Conservation (phyloP, 1,139 yeast species). For the Fermentozyma sake region DNA sequence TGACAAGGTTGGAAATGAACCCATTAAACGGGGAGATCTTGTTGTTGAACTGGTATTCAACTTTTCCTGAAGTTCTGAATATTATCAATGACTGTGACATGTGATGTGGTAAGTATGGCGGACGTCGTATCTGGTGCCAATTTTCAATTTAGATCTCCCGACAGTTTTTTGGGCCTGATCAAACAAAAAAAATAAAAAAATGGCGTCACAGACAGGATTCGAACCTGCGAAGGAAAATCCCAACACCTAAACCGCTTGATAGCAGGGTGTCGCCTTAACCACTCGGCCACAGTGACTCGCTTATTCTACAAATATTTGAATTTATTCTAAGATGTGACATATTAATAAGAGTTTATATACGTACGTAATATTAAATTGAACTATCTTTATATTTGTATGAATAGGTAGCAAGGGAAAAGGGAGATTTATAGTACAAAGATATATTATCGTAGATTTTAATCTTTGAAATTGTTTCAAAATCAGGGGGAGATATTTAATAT, state of each 20-base stretch:
- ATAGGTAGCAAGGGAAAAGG: no score
- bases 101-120: slow-evolving; percentile 1
- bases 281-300: slow-evolving; percentile 32
- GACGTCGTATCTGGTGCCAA: slow-evolving; percentile 1
- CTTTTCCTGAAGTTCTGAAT: slow-evolving; percentile 34
- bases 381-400: no score
- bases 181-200: slow-evolving; percentile 29
- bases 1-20: slow-evolving; percentile 32
- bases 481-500: no score
- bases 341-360: no score
- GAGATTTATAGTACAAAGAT: no score
- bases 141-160: no score
- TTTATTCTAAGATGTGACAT: no score
- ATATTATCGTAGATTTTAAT: no score
- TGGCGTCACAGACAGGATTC: slow-evolving; percentile 81
- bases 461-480: no score
- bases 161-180: no score
- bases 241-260: slow-evolving; percentile 57
- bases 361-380: no score
- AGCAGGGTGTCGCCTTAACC: slow-evolving; percentile 34
- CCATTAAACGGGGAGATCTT: slow-evolving; percentile 41
- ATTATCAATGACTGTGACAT: slow-evolving; percentile 31
- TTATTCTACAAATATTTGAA: no score
- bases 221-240: slow-evolving; percentile 86
- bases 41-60: slow-evolving; percentile 34